These are phyloP conservation scores for Trichosanthes truncata DNA, from an alignment of 306 rosid genomes.

Conservation along the genomic window DNA sequence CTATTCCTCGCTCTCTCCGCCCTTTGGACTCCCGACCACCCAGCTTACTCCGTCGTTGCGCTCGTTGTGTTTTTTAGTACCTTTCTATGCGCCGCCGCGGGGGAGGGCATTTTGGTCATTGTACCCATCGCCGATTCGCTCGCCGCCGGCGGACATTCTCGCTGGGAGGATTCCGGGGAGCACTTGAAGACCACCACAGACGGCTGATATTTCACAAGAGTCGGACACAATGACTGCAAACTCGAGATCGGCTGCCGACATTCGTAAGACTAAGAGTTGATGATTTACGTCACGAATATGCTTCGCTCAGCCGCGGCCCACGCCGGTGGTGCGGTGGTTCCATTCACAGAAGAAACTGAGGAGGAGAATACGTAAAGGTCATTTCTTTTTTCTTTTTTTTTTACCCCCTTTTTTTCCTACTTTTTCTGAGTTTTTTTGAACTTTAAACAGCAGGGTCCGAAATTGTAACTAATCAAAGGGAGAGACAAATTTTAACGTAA, in stretches of 20 bases:
- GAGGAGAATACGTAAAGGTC: neutral
- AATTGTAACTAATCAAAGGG: neutral
- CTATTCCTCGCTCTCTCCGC: constrained; percentile 23
- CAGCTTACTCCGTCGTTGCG: constrained; percentile 16
- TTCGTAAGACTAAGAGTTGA: too few species aligned
- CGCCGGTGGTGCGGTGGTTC: neutral
- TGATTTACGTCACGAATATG: neutral
- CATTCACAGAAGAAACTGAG: neutral
- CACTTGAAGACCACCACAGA: neutral
- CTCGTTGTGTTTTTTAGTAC: constrained; percentile 40
- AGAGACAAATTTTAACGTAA: neutral
- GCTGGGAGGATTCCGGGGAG: neutral
- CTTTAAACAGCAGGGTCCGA: neutral
- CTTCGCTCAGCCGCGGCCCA: neutral
- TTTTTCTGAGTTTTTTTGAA: neutral
- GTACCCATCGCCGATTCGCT: constrained; percentile 59
- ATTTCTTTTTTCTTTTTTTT: neutral
- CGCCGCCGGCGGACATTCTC: constrained; percentile 34
- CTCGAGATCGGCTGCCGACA: too few species aligned
- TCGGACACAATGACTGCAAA: too few species aligned
- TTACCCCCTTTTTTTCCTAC: too few species aligned
- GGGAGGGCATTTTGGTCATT: constrained; percentile 81
- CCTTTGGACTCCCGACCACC: constrained; percentile 33
- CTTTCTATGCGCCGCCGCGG: constrained; percentile 35
- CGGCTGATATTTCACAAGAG: neutral